phyloP scores from a whole-genome alignment of 345 rosid species.

The Gossypium australe region DNA sequence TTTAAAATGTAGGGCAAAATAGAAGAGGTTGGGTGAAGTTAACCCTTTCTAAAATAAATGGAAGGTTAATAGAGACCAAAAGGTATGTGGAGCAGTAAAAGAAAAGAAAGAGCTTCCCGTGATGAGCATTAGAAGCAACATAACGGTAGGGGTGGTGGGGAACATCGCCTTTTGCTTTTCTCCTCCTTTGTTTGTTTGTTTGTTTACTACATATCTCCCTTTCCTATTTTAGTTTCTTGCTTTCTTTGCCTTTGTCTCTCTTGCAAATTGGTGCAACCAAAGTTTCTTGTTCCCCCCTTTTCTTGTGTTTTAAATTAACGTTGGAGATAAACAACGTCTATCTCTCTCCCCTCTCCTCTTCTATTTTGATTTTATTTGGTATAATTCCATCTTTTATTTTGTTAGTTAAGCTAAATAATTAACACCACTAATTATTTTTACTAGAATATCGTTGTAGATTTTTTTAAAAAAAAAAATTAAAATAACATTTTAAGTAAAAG shows the following conservation, averaged over 20 bases:
- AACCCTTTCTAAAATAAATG: not conserved
- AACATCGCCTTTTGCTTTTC: constrained; percentile 33
- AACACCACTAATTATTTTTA: too few species aligned
- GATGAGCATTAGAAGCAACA: constrained; percentile 28
- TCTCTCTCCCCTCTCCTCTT: too few species aligned
- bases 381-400: too few species aligned
- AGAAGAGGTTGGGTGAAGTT: not conserved
- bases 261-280: not conserved
- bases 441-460: too few species aligned
- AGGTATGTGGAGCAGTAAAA: constrained; percentile 39
- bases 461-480: too few species aligned
- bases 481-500: too few species aligned
- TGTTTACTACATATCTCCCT: not conserved
- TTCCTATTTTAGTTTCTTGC: not conserved
- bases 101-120: constrained; percentile 19
- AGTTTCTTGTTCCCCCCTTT: not conserved
- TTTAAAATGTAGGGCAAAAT: not conserved
- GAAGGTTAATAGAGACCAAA: constrained; percentile 7
- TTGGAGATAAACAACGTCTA: too few species aligned
- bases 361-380: too few species aligned
- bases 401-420: too few species aligned
- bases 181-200: not conserved
- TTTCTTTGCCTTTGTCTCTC: not conserved
- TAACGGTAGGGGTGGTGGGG: constrained; percentile 49
- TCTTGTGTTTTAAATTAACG: too few species aligned